phyloP scores from a whole-genome alignment of 495 filamentous ascomycete genomes.

The Hypoxylon cercidicola region DNA sequence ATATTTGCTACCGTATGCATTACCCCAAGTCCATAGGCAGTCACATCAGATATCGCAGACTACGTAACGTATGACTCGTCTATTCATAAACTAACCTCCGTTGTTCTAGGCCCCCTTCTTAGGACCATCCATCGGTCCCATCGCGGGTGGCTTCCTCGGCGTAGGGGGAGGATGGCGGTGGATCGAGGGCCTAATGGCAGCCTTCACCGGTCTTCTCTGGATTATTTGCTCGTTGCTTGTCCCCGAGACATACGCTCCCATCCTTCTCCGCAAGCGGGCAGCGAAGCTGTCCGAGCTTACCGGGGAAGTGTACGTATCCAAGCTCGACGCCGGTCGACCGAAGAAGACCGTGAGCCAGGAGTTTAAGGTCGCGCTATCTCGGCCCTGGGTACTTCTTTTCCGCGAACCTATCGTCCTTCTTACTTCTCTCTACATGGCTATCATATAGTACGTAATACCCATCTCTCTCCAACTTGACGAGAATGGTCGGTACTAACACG shows the following conservation, averaged over 20 bases:
- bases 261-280: slow-evolving; percentile 78
- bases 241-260: slow-evolving; percentile 83
- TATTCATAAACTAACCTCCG: not conserved
- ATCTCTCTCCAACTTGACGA: slow-evolving; percentile 19
- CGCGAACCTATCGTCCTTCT: slow-evolving; percentile 85
- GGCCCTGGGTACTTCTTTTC: slow-evolving; percentile 80
- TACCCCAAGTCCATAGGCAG: not conserved
- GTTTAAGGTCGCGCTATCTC: slow-evolving; percentile 61
- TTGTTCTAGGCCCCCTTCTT: slow-evolving; percentile 67
- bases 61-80: not conserved
- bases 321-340: slow-evolving; percentile 67
- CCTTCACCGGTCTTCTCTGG: slow-evolving; percentile 76
- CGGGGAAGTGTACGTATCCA: slow-evolving; percentile 67
- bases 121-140: slow-evolving; percentile 69
- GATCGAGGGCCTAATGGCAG: slow-evolving; percentile 71
- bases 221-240: slow-evolving; percentile 71
- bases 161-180: slow-evolving; percentile 71
- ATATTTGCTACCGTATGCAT: slow-evolving; percentile 64
- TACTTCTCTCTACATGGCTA: slow-evolving; percentile 78
- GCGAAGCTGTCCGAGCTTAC: slow-evolving; percentile 71
- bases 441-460: slow-evolving; percentile 64
- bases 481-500: slow-evolving; percentile 8
- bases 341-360: slow-evolving; percentile 57
- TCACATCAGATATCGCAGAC: not conserved
- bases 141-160: slow-evolving; percentile 70